phyloP scores from a whole-genome alignment of 805 yeast species.

The Kregervanrija fluxuum region DNA sequence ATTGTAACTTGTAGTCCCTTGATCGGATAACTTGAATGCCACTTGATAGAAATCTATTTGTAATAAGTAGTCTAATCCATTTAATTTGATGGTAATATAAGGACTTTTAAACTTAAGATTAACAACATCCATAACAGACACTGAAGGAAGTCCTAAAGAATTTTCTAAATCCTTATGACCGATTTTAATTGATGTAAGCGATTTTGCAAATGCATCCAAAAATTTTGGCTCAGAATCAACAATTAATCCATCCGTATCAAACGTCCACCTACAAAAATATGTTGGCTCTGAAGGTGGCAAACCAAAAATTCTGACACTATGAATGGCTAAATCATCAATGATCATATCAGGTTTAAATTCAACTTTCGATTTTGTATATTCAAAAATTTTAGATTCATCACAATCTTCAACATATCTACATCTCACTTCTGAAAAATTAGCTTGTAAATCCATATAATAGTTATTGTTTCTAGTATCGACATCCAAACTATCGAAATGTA shows the following conservation, averaged over 20 bases:
- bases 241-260: constrained; percentile 52
- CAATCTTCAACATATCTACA: constrained; percentile 26
- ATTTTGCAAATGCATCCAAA: constrained; percentile 34
- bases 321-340: constrained; percentile 57
- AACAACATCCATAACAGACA: constrained; percentile 61
- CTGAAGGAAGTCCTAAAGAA: constrained; percentile 49
- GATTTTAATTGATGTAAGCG: constrained; percentile 44
- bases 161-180: constrained; percentile 75
- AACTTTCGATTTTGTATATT: constrained; percentile 16
- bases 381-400: constrained; percentile 20
- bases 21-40: constrained; percentile 50
- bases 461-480: constrained; percentile 82
- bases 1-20: constrained; percentile 61
- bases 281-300: constrained; percentile 85
- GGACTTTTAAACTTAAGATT: constrained; percentile 53
- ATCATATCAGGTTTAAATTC: constrained; percentile 35
- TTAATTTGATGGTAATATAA: constrained; percentile 35
- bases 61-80: constrained; percentile 24
- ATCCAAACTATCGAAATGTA: constrained; percentile 59
- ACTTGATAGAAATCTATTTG: constrained; percentile 21
- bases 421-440: constrained; percentile 53
- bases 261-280: constrained; percentile 86
- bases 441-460: constrained; percentile 89
- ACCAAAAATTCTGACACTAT: constrained; percentile 92
- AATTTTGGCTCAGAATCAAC: constrained; percentile 45